Conservation (phyloP, 805 yeast genomes). For the Isabelozyma rhagii region DNA sequence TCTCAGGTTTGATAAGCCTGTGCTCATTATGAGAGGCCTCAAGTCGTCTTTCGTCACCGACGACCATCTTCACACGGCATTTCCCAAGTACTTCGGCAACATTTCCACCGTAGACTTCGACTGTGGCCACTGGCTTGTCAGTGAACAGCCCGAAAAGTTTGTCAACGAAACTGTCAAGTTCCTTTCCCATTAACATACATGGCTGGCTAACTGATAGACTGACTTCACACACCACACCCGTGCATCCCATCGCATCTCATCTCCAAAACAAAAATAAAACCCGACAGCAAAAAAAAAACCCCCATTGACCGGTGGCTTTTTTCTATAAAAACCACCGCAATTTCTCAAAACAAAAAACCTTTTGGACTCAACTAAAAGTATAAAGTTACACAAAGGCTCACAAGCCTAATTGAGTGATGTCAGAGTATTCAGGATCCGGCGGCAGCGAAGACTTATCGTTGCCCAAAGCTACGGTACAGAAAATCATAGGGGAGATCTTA, state of each 20-base stretch:
- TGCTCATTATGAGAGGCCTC: conserved; percentile 43
- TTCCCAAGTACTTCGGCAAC: conserved; percentile 21
- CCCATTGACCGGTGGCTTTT: neutral
- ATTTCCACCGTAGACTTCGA: conserved; percentile 16
- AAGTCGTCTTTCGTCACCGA: conserved; percentile 40
- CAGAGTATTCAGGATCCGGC: conserved; percentile 33
- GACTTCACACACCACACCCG: no score
- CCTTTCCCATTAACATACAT: neutral
- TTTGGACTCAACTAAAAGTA: neutral
- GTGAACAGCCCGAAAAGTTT: conserved; percentile 35
- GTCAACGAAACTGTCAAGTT: conserved; percentile 9
- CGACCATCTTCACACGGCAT: conserved; percentile 16
- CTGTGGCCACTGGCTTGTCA: conserved; percentile 38
- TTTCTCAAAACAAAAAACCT: neutral
- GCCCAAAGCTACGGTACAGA: conserved; percentile 87
- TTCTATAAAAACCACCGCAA: neutral
- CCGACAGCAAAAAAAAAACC: neutral
- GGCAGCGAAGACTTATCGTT: conserved; percentile 39
- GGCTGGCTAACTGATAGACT: no score
- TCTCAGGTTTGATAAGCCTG: conserved; percentile 23
- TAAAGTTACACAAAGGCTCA: neutral
- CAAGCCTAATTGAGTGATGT: conserved; percentile 19
- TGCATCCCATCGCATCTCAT: neutral
- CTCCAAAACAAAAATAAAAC: neutral
- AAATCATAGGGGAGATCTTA: conserved; percentile 83